Evolutionary conservation across 768 basidiomycete genomes (phyloP), one percentile per base, ranked within the genome.

Genomic region (Psilocybe subaeruginosa): DNA sequence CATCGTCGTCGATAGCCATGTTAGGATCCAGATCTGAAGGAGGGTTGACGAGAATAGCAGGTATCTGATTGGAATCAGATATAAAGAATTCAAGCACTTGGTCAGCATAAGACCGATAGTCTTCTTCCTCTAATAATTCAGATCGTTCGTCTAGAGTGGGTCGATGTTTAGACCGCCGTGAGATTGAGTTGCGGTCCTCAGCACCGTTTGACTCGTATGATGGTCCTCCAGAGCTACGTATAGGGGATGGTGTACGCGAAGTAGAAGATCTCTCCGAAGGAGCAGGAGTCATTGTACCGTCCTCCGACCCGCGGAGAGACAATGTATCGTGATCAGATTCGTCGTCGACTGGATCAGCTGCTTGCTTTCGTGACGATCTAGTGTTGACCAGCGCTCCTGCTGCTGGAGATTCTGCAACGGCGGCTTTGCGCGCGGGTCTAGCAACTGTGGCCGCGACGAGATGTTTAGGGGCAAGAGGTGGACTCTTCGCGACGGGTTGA

Each of bases 1-100:
- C 95, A 70, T 99, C 97, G 64, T 99, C 97, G 77, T 99, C 97
- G 63, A 99, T 99, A 35, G 90, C 88, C 80, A 95, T 91, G 69
- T 99, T 95, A 11, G 97, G 88, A 73, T 99, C 95, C 72, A 97
- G 96, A 75, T 97, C 92, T 43, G 84, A 70, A 4, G 97, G 95
- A 14, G 95, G 97, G 43, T 83, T 84, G 62, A 97, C 88, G 66
- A 99, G 88, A 59, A 97, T 79, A 23, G 85, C 82, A 8, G 97
- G 97, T 31, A 96, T 88, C 70, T 94, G 91, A 63, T 92, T 91
- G 43, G 95, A 92, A 75, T 99, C 97, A 48, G 97, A 97, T 66
- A 99, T 95, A 75, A 99, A 99, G 77, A 97, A 99, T 78, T 98
- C 97, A 67, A 99, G 82, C 61, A 99, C 95, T 72, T 95, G 92